Base-by-base conservation (phyloP, 2,329 filamentous ascomycete genomes). In the Nemania diffusa region DNA sequence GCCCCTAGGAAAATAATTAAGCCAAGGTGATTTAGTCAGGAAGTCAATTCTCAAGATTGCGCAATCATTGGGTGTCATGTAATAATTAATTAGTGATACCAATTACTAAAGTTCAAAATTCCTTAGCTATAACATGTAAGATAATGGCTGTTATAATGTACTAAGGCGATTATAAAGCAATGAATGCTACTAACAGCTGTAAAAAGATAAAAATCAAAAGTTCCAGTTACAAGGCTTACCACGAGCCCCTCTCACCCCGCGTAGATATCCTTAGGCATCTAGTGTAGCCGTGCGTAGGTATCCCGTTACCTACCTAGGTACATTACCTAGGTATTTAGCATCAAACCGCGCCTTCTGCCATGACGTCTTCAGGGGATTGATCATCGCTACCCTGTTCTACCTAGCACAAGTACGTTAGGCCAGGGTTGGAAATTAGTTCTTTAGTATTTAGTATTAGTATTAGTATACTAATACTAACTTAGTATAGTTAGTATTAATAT, bases 281-380 rank as follows among this genome's bases (percentile, higher is more conserved):
- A 55, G 34, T 20, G 26, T 9, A 26, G n/a, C n/a, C n/a, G 29
- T 32, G 9, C 5, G 29, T 32, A 32, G 29, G 29, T 32, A 32
- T 32, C 11, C 27, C 26, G 48, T 37, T 58, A 58, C 34, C 26
- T 58, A 50, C 56, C n/a, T 37, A 37, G 8, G 55, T 29, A n/a
- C n/a, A n/a, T n/a, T n/a, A n/a, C n/a, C n/a, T n/a, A n/a, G n/a
- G n/a, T n/a, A n/a, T 9, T 29, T 57, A 57, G 55, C 40, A 44
- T 44, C 9, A 20, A 44, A 44, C n/a, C n/a, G 6, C 2, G 5
- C 7, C 40, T 20, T 44, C 40, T 6, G 20, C n/a, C 40, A 44
- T 44, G 40, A 44, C 40, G 40, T 44, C 17, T 44, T 44, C 7
- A 7, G 17, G 40, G 5, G 40, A 44, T 44, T 44, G 4, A 17